A percentile compares a stretch with the other conserved stretches of the same genome.
phyloP scores from a whole-genome alignment of 2,329 filamentous ascomycete genomes.

The Monilinia aucupariae region DNA sequence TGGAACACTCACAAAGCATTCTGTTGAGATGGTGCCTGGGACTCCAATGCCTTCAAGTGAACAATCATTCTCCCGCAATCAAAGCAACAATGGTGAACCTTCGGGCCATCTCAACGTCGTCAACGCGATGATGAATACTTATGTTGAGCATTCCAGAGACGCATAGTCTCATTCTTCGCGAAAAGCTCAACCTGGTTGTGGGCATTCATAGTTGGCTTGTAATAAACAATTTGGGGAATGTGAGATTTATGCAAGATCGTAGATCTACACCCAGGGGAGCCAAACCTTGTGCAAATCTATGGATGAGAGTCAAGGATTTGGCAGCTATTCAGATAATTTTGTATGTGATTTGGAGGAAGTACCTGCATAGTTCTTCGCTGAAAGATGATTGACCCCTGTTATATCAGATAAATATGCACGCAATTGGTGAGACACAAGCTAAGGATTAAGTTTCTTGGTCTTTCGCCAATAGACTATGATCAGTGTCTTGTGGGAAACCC shows the following conservation, averaged over 20 bases:
- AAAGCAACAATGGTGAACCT: background rate
- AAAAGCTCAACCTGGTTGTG: background rate
- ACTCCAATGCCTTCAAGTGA: background rate
- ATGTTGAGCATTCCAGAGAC: slow-evolving; percentile 12
- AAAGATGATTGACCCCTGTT: background rate
- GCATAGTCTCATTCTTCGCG: slow-evolving; percentile 12
- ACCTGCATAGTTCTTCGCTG: slow-evolving; percentile 10
- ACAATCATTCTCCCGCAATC: background rate
- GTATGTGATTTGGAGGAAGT: slow-evolving; percentile 7
- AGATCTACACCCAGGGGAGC: slow-evolving; percentile 10
- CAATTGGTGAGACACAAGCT: slow-evolving; percentile 16
- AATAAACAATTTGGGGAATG: slow-evolving; percentile 10
- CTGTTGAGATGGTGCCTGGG: background rate
- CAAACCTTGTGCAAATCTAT: slow-evolving; percentile 11
- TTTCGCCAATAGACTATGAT: slow-evolving; percentile 13
- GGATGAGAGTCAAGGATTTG: background rate
- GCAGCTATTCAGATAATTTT: background rate
- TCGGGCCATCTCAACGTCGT: background rate
- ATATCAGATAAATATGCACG: slow-evolving; percentile 17
- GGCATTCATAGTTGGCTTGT: slow-evolving; percentile 5
- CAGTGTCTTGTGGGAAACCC: slow-evolving; percentile 18
- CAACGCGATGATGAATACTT: background rate
- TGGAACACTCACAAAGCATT: slow-evolving; percentile 8
- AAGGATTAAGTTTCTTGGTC: background rate
- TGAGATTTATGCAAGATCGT: slow-evolving; percentile 9